Base-by-base conservation (phyloP, 768 basidiomycete species). In the Amanita pseudoporphyria region DNA sequence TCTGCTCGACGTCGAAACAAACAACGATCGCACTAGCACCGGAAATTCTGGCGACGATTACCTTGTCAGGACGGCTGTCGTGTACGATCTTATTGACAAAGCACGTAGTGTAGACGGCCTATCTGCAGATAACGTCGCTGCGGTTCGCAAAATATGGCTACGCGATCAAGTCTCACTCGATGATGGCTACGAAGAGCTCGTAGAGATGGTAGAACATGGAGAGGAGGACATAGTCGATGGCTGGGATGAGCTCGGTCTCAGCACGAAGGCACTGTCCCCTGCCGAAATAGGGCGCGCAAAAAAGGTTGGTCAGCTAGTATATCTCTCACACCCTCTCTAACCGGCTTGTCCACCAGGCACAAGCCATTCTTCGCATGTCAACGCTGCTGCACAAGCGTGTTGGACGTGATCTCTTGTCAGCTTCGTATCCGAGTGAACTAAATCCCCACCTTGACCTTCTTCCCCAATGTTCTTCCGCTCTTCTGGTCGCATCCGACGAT, bases 371-470 rank as follows among this genome's bases (percentile, higher is more conserved):
- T 35, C 82, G 81, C 30, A 60, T 86, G 21, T 74, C 72, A 12
- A 72, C 71, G 6, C 67, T 82, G 1, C 65, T 87, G 33, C 84
- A 87, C 63, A 77, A 81, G 56, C 76, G 77, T 35, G 66, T 87
- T 51, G 59, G 72, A 21, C 64, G 70, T 51, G 75, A 82, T 54
- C 52, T 82, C 19, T 67, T 83, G 4, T 62, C 71, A 2, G 47
- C 58, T 16, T 52, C 58, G 26, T 36, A 52, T n/a, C 21, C 52
- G 18, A 46, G 28, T 26, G 49, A 53, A 53, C 49, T 54, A 55
- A 56, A 68, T 13, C 38, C 61, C 1, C 55, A 61, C 16, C 64
- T 84, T n/a, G 83, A 85, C 57, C 47, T 57, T 18, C 67, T 89
- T 5, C 70, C 74, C 13, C 33, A 59, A 2, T 66, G 66, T 6